A percentile compares a stretch with the other conserved stretches of the same genome.
phyloP scores from a whole-genome alignment of 176 grass and related monocot species.

The Alloteropsis semialata region DNA sequence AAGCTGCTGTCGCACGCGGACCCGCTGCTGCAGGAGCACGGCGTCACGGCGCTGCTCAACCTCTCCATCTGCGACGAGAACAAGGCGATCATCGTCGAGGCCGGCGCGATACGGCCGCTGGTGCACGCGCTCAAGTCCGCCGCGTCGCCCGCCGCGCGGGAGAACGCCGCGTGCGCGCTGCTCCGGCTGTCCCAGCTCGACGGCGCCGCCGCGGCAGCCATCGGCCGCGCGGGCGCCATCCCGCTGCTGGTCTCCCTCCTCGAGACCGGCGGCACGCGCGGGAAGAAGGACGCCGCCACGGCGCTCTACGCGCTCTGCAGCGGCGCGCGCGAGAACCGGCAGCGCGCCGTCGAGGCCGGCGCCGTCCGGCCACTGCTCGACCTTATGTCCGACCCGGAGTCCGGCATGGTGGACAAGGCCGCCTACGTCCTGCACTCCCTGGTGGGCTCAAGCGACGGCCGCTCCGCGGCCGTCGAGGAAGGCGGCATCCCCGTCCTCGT shows the following conservation, averaged over 20 bases:
- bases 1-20: conserved; percentile 76
- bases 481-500: conserved; percentile 79
- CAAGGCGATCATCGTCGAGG: conserved; percentile 58
- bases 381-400: conserved; percentile 84
- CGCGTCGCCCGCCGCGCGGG: conserved; percentile 58
- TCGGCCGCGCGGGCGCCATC: conserved; percentile 71
- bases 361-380: conserved; percentile 65
- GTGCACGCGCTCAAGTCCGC: conserved; percentile 69
- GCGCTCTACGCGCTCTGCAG: conserved; percentile 72
- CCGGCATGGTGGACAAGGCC: conserved; percentile 94
- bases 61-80: conserved; percentile 93
- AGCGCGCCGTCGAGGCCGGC: conserved; percentile 60
- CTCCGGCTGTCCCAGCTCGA: conserved; percentile 67
- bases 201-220: conserved; percentile 38
- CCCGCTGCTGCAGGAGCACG: conserved; percentile 77
- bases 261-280: conserved; percentile 64
- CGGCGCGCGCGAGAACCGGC: conserved; percentile 61
- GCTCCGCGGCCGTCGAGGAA: conserved; percentile 58
- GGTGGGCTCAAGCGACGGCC: conserved; percentile 46
- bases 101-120: conserved; percentile 69
- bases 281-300: conserved; percentile 92
- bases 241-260: conserved; percentile 72
- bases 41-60: conserved; percentile 84
- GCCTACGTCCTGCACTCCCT: conserved; percentile 77
- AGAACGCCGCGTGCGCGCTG: conserved; percentile 86